Evolutionary conservation across 352 stramenopile genomes (phyloP), one percentile per base, ranked within the genome.

Genomic region (Globisporangium acanthophoron): DNA sequence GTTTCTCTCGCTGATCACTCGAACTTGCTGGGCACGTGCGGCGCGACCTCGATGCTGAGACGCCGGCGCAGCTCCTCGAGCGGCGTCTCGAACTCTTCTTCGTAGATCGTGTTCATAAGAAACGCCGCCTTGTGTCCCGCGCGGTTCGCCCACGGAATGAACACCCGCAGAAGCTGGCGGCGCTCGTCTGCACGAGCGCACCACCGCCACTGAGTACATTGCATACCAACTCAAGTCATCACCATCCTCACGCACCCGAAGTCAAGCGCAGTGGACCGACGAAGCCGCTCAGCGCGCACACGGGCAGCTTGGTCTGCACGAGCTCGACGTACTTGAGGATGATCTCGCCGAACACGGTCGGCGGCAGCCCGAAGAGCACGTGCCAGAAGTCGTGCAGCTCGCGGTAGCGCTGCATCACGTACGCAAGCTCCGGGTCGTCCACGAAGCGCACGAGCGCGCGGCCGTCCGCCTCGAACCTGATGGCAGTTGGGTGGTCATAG

Each of bases 291-390:
- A 99, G 70, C n/a, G 96, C 90, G 40, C 87, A 90, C 41, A 99
- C 80, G 1, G 97, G 97, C 50, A 99, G 73, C 35, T 89, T 86
- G 1, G 94, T 98, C 70, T 99, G 96, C 51, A 96, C 87, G 56
- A 99, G 79, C 74, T 99, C 97, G 37, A 99, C 86, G 77, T 94
- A 98, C 71, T 99, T 99, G 46, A 99, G 83, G 27, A 83, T 88
- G 61, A 99, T 84, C 74, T 99, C 97, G 49, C 96, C 96, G 59
- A 97, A 72, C 1, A 98, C 91, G 6, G 92, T 98, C 13, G 97
- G 93, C 21, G 96, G 96, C 29, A 99, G 68, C 5, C 74, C 90
- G 45, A 90, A 98, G 13, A 99, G 75, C 53, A 89, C 94, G 80
- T 99, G 96, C 88, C 90, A 98, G 69, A 98, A 98, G 74, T 99